Evolutionary conservation across 2,329 filamentous ascomycete species (phyloP).

Genomic region (Colletotrichum horii): DNA sequence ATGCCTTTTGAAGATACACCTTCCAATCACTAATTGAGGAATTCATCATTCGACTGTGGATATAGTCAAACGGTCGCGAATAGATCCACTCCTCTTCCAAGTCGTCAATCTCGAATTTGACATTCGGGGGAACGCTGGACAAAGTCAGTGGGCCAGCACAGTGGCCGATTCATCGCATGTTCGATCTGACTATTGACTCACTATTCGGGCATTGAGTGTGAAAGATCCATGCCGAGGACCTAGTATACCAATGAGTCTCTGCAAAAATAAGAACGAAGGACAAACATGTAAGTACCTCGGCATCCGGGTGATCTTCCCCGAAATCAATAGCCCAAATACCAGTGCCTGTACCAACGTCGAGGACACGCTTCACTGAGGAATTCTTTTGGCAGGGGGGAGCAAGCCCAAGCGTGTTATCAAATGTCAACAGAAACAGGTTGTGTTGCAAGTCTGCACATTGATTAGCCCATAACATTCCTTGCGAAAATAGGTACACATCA

Average conservation of each 20-base stretch:
- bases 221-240: slow-evolving; percentile 43
- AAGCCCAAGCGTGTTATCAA: slow-evolving; percentile 28
- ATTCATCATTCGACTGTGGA: slow-evolving; percentile 60
- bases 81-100: slow-evolving; percentile 28
- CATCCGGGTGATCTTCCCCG: slow-evolving; percentile 38
- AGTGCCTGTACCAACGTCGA: slow-evolving; percentile 31
- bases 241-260: background rate
- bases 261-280: too few species aligned
- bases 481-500: too few species aligned
- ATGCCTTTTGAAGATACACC: slow-evolving; percentile 48
- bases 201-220: slow-evolving; percentile 44
- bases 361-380: slow-evolving; percentile 10
- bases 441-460: slow-evolving; percentile 50
- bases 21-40: slow-evolving; percentile 60
- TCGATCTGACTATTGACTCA: slow-evolving; percentile 15
- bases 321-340: slow-evolving; percentile 42
- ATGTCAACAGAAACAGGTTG: slow-evolving; percentile 54
- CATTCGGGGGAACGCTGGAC: slow-evolving; percentile 41
- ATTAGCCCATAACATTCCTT: background rate
- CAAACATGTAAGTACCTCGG: slow-evolving; percentile 24
- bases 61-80: slow-evolving; percentile 58
- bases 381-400: background rate
- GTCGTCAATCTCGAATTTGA: slow-evolving; percentile 44
- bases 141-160: slow-evolving; percentile 24
- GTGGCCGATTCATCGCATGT: slow-evolving; percentile 14